phyloP scores from a whole-genome alignment of 768 basidiomycete genomes.

The Russula lepida region DNA sequence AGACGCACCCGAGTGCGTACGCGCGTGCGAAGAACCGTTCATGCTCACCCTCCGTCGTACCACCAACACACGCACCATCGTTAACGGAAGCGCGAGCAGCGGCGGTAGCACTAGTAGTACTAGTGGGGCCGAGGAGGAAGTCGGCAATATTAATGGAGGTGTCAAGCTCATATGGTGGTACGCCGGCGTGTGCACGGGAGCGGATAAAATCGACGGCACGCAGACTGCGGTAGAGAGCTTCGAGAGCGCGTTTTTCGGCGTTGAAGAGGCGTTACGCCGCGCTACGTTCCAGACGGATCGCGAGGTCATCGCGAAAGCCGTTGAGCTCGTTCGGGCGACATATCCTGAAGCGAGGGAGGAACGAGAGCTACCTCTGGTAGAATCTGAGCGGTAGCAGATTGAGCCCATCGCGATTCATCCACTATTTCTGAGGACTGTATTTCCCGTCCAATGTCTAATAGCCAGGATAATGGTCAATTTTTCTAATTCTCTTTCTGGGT shows the following conservation, averaged over 20 bases:
- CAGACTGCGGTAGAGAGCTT: constrained; percentile 24
- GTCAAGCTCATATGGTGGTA: constrained; percentile 49
- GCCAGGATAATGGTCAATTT: neutral
- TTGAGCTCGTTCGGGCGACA: constrained; percentile 6
- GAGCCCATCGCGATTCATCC: neutral
- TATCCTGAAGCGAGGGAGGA: constrained; percentile 6
- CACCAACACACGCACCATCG: too few relatives aligned
- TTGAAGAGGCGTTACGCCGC: neutral
- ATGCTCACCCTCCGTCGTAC: constrained; percentile 28
- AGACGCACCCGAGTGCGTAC: constrained; percentile 24
- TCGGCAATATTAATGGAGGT: constrained; percentile 22
- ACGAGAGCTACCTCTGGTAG: neutral
- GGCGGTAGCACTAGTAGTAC: neutral
- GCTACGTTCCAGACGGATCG: constrained; percentile 13
- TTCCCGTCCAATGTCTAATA: neutral
- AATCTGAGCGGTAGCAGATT: neutral
- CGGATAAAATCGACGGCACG: constrained; percentile 22
- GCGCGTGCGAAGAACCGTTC: constrained; percentile 30
- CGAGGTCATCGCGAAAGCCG: constrained; percentile 4
- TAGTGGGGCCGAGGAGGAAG: neutral
- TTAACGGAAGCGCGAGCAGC: neutral
- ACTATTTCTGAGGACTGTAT: neutral
- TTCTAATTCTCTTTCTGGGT: neutral
- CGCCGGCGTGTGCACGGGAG: constrained; percentile 31
- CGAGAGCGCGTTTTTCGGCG: constrained; percentile 5